Percentiles rank a stretch among this genome's conserved stretches.
Conservation (phyloP, 2,329 filamentous ascomycete species). For the Xylariaceae sp. region DNA sequence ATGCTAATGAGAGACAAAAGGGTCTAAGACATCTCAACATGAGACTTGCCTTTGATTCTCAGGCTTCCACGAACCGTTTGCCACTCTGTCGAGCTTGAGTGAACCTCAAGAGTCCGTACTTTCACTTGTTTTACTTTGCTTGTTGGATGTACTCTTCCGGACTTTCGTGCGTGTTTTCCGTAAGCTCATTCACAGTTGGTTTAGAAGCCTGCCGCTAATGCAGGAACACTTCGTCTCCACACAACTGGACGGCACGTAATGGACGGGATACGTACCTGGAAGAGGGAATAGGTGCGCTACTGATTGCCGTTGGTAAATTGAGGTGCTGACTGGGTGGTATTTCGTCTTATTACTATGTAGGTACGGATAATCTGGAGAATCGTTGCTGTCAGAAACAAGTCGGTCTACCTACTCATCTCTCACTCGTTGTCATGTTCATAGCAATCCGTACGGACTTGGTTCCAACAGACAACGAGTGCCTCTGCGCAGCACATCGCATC, state of each 20-base stretch:
- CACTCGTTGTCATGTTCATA: too few relatives aligned
- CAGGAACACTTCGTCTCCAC: slow-evolving; percentile 27
- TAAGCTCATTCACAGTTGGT: slow-evolving; percentile 2
- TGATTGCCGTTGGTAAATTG: too few relatives aligned
- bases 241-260: background rate
- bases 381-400: too few relatives aligned
- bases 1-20: slow-evolving; percentile 2
- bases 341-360: too few relatives aligned
- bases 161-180: background rate
- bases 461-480: too few relatives aligned
- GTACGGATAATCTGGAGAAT: too few relatives aligned
- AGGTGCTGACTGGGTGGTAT: too few relatives aligned
- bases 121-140: background rate
- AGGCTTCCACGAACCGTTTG: background rate
- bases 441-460: too few relatives aligned
- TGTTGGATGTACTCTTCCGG: too few relatives aligned
- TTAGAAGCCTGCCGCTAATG: slow-evolving; percentile 25
- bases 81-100: background rate
- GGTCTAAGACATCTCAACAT: slow-evolving; percentile 1
- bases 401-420: too few relatives aligned
- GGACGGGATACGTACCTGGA: background rate
- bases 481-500: too few relatives aligned
- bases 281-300: too few relatives aligned
- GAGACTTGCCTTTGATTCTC: background rate
- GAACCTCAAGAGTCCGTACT: background rate